These are phyloP conservation scores for Sphagnum magellanicum DNA, from an alignment of 228 moss, liverwort and hornwort species.

Conservation along the genomic window DNA sequence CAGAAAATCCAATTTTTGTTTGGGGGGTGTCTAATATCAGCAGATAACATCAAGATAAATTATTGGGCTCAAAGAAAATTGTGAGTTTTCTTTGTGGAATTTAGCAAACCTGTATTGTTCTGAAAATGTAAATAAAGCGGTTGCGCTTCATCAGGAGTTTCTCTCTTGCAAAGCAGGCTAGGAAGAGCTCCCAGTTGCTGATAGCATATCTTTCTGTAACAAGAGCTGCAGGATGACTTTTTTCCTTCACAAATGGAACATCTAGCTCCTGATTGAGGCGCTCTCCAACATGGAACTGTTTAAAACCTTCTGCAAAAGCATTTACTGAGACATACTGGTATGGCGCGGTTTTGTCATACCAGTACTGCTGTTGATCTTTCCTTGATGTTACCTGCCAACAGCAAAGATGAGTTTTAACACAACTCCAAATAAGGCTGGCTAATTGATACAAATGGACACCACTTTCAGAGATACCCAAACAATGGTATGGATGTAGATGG, in stretches of 20 bases:
- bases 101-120: constrained; percentile 35
- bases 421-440: not conserved
- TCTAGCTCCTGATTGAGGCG: constrained; percentile 48
- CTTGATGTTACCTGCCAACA: constrained; percentile 57
- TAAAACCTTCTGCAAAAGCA: constrained; percentile 65
- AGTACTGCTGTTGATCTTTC: constrained; percentile 89
- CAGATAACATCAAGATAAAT: not conserved
- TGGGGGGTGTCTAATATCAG: not conserved
- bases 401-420: not conserved
- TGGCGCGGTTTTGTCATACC: constrained; percentile 48
- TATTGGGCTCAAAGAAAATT: not conserved
- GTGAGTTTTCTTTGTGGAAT: not conserved
- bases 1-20: not conserved
- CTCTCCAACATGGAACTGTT: constrained; percentile 58
- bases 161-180: constrained; percentile 66
- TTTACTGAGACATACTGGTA: constrained; percentile 61
- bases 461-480: not conserved
- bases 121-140: constrained; percentile 60
- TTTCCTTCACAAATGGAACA: constrained; percentile 34
- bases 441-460: too few relatives aligned
- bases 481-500: not conserved
- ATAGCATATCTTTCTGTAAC: constrained; percentile 45
- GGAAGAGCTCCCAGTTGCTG: constrained; percentile 56
- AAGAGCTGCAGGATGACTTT: constrained; percentile 64
- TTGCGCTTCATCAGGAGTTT: constrained; percentile 76